These are phyloP conservation scores for Heliamphora exappendiculata DNA, from an alignment of 148 eudicot species.

Conservation along the genomic window DNA sequence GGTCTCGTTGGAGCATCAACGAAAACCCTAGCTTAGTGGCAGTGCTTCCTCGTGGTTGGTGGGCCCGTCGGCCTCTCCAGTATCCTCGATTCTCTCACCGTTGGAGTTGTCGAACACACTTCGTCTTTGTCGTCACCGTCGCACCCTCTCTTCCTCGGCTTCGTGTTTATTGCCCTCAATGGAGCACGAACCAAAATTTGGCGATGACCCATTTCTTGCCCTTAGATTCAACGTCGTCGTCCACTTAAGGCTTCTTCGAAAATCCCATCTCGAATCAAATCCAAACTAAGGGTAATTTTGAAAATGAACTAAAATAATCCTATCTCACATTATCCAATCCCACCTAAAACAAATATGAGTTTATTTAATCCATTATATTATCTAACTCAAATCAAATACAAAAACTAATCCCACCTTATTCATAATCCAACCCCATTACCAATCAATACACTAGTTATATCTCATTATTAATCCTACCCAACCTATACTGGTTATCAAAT, in stretches of 20 bases:
- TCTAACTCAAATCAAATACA: too few species aligned
- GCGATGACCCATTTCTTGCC: constrained; percentile 49
- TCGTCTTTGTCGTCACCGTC: constrained; percentile 25
- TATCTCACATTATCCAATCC: too few species aligned
- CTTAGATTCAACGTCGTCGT: constrained; percentile 25
- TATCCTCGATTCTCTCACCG: constrained; percentile 40
- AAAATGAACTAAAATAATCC: too few species aligned
- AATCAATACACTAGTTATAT: too few species aligned
- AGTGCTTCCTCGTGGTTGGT: constrained; percentile 52
- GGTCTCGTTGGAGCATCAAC: too few species aligned
- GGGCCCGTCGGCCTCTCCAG: constrained; percentile 44
- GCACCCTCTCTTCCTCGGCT: constrained; percentile 15
- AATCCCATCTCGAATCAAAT: constrained; percentile 36
- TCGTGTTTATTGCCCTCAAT: constrained; percentile 31
- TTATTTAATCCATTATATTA: too few species aligned
- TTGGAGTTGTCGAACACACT: constrained; percentile 41
- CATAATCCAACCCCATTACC: too few species aligned
- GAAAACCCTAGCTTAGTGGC: too few species aligned
- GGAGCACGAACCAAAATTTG: constrained; percentile 34
- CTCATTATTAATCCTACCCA: too few species aligned
- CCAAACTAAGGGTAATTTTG: neutral
- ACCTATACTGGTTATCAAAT: too few species aligned
- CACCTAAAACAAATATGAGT: too few species aligned
- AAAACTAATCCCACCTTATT: too few species aligned
- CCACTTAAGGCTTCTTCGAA: constrained; percentile 35